Evolutionary conservation across 139 green algal genomes (phyloP).

Genomic region (Chlamydomonas sphaeroides): DNA sequence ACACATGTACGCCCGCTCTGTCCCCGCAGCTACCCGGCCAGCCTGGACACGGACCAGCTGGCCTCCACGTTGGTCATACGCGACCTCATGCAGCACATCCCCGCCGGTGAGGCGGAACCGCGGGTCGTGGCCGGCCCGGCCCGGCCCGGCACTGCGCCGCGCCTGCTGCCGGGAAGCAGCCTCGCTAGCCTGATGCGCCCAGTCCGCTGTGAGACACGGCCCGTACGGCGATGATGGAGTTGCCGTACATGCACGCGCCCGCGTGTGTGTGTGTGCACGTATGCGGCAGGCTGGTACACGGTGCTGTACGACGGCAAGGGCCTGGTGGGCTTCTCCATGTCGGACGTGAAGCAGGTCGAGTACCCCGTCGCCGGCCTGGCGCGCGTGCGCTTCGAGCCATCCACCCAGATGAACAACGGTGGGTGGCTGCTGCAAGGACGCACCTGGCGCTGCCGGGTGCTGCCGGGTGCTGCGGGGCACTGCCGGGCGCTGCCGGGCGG

Average conservation of each 20-base stretch:
- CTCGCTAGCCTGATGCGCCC: no score
- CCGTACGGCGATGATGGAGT: neutral
- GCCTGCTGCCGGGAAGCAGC: no score
- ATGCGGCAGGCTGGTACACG: slow-evolving; percentile 47
- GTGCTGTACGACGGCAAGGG: slow-evolving; percentile 53
- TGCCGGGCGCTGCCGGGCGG: no score
- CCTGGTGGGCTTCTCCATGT: slow-evolving; percentile 21
- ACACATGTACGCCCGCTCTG: no score
- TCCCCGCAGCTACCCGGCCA: slow-evolving; percentile 23
- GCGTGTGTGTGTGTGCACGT: no score
- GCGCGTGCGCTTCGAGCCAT: slow-evolving; percentile 30
- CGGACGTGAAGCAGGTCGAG: slow-evolving; percentile 27
- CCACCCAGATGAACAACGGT: slow-evolving; percentile 54
- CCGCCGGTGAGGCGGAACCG: no score
- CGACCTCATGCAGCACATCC: slow-evolving; percentile 29
- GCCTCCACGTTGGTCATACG: slow-evolving; percentile 40
- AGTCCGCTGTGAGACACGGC: neutral
- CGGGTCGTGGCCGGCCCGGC: no score
- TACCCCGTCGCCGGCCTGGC: slow-evolving; percentile 30
- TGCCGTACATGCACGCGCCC: neutral
- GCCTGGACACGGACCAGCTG: neutral
- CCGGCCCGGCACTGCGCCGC: no score
- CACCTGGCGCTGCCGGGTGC: no score
- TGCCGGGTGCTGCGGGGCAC: no score
- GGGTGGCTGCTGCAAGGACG: no score